Conservation (phyloP, 805 yeast genomes). For the Yamadazyma sp. region DNA sequence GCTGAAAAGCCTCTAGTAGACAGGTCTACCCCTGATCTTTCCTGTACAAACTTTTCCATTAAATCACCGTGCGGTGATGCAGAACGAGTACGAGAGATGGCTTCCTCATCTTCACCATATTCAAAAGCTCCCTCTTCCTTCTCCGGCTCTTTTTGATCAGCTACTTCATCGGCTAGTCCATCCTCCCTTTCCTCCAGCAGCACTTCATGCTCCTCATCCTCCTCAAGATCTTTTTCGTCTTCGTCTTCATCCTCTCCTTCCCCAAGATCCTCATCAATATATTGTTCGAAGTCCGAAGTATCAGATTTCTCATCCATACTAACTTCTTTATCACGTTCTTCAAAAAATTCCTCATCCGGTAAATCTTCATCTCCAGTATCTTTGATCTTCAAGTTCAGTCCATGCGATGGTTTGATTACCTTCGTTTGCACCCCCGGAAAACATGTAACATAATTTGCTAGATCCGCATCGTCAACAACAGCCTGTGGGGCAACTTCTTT, state of each 20-base stretch:
- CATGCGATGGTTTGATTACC: constrained; percentile 3
- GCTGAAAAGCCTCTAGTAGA: too few species aligned
- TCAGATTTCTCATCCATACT: constrained; percentile 4
- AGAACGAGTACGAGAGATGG: too few species aligned
- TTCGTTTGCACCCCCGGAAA: constrained; percentile 31
- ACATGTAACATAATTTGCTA: constrained; percentile 31
- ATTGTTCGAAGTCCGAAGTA: constrained; percentile 10
- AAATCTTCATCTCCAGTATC: not conserved
- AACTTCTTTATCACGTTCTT: constrained; percentile 1
- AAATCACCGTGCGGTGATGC: too few species aligned
- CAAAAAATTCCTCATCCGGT: constrained; percentile 2
- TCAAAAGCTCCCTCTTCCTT: too few species aligned
- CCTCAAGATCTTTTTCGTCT: constrained; percentile 16
- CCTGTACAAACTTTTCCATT: too few species aligned
- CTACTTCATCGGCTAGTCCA: too few species aligned
- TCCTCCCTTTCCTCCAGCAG: constrained; percentile 13
- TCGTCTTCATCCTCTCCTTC: constrained; percentile 20
- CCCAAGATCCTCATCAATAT: constrained; percentile 17
- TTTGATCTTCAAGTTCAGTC: not conserved
- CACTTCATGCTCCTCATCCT: constrained; percentile 16
- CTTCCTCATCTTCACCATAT: too few species aligned
- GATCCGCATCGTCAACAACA: constrained; percentile 7
- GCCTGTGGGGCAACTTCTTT: constrained; percentile 5
- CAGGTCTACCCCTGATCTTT: too few species aligned
- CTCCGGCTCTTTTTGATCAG: too few species aligned